Evolutionary conservation across 2,329 filamentous ascomycete species (phyloP).

Genomic region (Fusarium torreyae): DNA sequence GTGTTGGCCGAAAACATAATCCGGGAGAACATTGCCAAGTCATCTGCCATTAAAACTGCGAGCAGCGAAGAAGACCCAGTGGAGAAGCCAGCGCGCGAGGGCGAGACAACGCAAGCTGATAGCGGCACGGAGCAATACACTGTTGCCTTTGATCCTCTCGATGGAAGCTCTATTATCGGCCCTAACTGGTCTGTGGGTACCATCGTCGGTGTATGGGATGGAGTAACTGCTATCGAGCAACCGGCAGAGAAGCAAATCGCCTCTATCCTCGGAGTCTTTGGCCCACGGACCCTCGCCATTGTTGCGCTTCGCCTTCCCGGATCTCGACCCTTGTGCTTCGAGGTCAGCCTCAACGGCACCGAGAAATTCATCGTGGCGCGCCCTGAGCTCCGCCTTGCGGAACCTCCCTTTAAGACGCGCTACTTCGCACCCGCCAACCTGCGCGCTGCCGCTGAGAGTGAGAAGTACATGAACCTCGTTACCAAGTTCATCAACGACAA

Average conservation of each 20-base stretch:
- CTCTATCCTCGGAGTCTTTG: slow-evolving; percentile 67
- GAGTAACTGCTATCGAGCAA: slow-evolving; percentile 60
- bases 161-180: slow-evolving; percentile 73
- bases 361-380: slow-evolving; percentile 58
- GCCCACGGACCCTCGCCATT: slow-evolving; percentile 69
- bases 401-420: slow-evolving; percentile 61
- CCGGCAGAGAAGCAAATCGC: slow-evolving; percentile 62
- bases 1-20: slow-evolving; percentile 66
- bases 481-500: slow-evolving; percentile 64
- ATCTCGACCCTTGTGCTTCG: slow-evolving; percentile 61
- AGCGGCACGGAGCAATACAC: slow-evolving; percentile 64
- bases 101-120: slow-evolving; percentile 5
- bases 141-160: slow-evolving; percentile 74
- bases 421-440: slow-evolving; percentile 77
- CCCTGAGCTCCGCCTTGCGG: slow-evolving; percentile 56
- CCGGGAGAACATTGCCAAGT: slow-evolving; percentile 60
- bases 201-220: slow-evolving; percentile 73
- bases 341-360: slow-evolving; percentile 61
- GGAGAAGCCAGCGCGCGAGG: slow-evolving; percentile 55
- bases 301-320: slow-evolving; percentile 67
- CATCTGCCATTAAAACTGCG: slow-evolving; percentile 63
- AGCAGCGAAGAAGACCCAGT: slow-evolving; percentile 74
- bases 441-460: slow-evolving; percentile 67
- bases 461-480: slow-evolving; percentile 65
- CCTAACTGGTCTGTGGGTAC: slow-evolving; percentile 72